Percentiles rank a stretch among this genome's conserved stretches.
Evolutionary conservation across 176 grass and related monocot species (phyloP).

Genomic region (Phoenix roebelenii): DNA sequence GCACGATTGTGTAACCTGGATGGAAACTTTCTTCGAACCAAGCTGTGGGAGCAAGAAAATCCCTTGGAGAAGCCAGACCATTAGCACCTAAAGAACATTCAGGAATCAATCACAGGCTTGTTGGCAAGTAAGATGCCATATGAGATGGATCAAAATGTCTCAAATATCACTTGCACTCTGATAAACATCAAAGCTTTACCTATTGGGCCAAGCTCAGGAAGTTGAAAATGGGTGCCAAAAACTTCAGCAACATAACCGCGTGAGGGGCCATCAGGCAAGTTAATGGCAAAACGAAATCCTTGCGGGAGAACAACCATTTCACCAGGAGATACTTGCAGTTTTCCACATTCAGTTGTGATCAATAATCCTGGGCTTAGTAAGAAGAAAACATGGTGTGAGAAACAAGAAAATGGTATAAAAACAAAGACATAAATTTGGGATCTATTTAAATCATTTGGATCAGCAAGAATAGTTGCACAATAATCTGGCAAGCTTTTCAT

Average conservation of each 20-base stretch:
- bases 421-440: neutral
- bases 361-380: conserved; percentile 67
- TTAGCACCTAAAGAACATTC: conserved; percentile 54
- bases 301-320: conserved; percentile 91
- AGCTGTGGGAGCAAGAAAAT: conserved; percentile 75
- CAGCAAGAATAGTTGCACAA: no score
- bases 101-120: neutral
- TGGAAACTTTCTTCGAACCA: conserved; percentile 64
- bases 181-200: conserved; percentile 29
- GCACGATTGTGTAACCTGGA: conserved; percentile 62
- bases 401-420: neutral
- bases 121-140: no score
- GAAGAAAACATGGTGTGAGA: conserved; percentile 11
- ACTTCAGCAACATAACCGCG: conserved; percentile 87
- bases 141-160: no score
- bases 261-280: conserved; percentile 67
- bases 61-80: conserved; percentile 68
- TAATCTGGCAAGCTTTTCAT: no score
- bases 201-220: conserved; percentile 88
- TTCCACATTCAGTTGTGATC: conserved; percentile 87
- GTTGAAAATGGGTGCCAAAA: conserved; percentile 82
- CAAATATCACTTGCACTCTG: no score
- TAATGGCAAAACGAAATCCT: conserved; percentile 71
- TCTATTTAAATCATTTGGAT: no score
- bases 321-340: conserved; percentile 56